A percentile compares a stretch with the other conserved stretches of the same genome.
Evolutionary conservation across 2,329 filamentous ascomycete genomes (phyloP).

Genomic region (Ophiocordyceps camponoti-floridani): DNA sequence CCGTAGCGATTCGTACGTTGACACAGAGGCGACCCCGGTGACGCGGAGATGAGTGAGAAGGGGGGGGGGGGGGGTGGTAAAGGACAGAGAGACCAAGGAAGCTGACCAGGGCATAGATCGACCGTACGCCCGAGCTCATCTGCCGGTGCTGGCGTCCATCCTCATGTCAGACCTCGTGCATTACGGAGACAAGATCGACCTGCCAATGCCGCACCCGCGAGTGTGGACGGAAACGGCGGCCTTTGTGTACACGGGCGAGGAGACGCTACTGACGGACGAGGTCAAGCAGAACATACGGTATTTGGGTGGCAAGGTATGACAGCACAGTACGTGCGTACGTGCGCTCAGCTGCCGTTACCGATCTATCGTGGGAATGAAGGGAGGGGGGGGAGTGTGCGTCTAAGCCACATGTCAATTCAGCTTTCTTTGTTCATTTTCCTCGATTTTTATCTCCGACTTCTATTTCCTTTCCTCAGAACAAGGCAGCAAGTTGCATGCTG

Average conservation of each 20-base stretch:
- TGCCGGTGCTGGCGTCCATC: conserved; percentile 36
- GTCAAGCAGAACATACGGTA: conserved; percentile 35
- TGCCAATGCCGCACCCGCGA: conserved; percentile 38
- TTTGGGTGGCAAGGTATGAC: conserved; percentile 30
- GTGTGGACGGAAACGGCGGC: conserved; percentile 36
- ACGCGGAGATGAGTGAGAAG: neutral
- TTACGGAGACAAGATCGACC: conserved; percentile 34
- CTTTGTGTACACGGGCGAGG: conserved; percentile 34
- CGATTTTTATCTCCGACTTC: no score
- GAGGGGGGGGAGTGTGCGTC: no score
- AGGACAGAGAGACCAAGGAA: neutral
- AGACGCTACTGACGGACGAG: conserved; percentile 21
- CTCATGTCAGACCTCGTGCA: conserved; percentile 34
- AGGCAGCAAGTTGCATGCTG: no score
- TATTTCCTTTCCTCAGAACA: no score
- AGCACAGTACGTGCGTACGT: no score
- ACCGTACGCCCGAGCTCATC: conserved; percentile 13
- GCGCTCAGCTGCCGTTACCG: no score
- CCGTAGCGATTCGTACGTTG: conserved; percentile 5
- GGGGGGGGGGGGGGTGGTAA: no score
- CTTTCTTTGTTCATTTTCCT: no score
- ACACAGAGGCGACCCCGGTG: neutral
- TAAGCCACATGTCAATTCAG: no score
- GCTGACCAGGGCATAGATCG: conserved; percentile 7
- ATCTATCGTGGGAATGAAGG: neutral